phyloP scores from a whole-genome alignment of 1,139 yeast genomes.

The Suhomyces bolitotheri region DNA sequence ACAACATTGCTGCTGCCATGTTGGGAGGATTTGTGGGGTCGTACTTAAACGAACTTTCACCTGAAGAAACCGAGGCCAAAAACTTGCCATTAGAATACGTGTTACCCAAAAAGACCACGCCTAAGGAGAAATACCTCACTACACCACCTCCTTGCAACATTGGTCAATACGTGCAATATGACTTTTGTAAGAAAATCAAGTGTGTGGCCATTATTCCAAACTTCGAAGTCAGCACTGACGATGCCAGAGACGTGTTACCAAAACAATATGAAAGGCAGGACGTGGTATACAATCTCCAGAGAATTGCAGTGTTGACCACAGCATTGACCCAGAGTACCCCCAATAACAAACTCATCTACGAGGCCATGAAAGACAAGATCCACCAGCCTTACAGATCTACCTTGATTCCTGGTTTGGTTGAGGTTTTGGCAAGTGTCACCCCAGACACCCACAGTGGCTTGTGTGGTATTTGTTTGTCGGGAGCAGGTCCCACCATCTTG shows the following conservation, averaged over 20 bases:
- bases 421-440: conserved; percentile 76
- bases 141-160: conserved; percentile 73
- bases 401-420: conserved; percentile 86
- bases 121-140: conserved; percentile 48
- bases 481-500: conserved; percentile 97
- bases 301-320: conserved; percentile 45
- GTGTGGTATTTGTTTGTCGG: conserved; percentile 91
- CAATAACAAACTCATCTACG: conserved; percentile 76
- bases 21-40: conserved; percentile 98
- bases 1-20: conserved; percentile 98
- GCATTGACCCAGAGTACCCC: conserved; percentile 86
- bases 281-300: conserved; percentile 77
- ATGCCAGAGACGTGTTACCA: conserved; percentile 87
- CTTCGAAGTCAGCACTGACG: conserved; percentile 91
- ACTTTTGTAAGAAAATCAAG: conserved; percentile 77
- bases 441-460: conserved; percentile 83
- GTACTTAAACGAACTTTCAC: conserved; percentile 75
- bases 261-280: conserved; percentile 75
- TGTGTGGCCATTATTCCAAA: conserved; percentile 91
- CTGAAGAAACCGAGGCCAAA: conserved; percentile 68
- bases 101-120: conserved; percentile 73
- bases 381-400: conserved; percentile 95
- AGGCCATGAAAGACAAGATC: conserved; percentile 94
- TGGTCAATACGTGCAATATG: conserved; percentile 86
- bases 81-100: conserved; percentile 85